Base-by-base conservation (phyloP, 495 filamentous ascomycete species). In the Halenospora varia region DNA sequence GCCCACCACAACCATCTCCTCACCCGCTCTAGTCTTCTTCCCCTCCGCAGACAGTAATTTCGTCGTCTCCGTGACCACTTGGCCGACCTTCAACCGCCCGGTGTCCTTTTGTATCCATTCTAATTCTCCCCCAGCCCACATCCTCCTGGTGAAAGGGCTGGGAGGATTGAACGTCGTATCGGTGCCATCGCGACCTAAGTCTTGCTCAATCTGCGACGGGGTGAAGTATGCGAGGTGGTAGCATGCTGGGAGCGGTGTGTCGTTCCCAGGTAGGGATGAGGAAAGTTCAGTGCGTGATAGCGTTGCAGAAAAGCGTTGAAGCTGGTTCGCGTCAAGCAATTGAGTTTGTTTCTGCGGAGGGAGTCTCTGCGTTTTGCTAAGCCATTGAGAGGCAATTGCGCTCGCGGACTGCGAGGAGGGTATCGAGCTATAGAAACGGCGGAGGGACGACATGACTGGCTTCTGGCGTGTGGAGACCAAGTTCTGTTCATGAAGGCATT, bases 71-170 rank as follows among this genome's bases (percentile, higher is more conserved):
- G 62, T 70, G 6, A 82, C 80, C 9, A 70, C 56, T 42, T 84
- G 75, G 2, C 82, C 83, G 0, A 85, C 74, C 2, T 74, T 67
- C 51, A 84, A 63, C 10, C 64, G 63, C 53, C 78, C 76, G 44
- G 67, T 60, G 13, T 68, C 64, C 19, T 24, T 26, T 10, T 55
- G 51, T 35, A 62, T 18, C 81, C 80, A 86, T n/a, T 63, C 50
- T 22, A 85, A 72, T 55, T 78, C 71, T 0, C 86, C 85, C 19
- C 84, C 86, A 1, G 86, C 84, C 85, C 85, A 88, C 84, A 88
- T 87, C 13, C 85, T 78, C 20, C 83, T 68, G 3, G 81, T 86
- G 51, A 84, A 88, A 0, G 84, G 82, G 8, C 68, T 46, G 0
- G 77, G 73, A 0, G 85, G 79, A 54, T 82, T 85, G 59, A 83